Evolutionary conservation across 225 moss, liverwort and hornwort species (phyloP), one percentile per base, ranked within the genome.

Genomic region (Bryum argenteum): DNA sequence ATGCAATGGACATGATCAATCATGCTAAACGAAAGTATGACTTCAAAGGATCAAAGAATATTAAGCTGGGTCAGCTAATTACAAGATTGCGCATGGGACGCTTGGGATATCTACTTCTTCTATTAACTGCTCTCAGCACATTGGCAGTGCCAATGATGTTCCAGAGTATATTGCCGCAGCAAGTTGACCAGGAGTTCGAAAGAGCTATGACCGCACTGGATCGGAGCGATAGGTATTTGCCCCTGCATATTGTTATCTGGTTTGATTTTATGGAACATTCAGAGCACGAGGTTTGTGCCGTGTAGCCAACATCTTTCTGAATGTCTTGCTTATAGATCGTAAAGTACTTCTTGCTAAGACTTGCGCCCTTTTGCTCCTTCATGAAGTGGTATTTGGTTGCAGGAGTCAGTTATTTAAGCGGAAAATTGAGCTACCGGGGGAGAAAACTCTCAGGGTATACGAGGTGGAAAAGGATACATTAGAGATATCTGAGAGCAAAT

Each of bases 91-190:
- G 77, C 26, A 11, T 52, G 23, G 41, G 70, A 39, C 74, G 74
- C 38, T 33, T 69, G 63, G 72, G 62, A 41, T 62, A 45, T 54
- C 11, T 65, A 11, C 16, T 79, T 16, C 17, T 79, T 1, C 14
- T 71, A 8, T 57, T 82, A 28, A 54, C 72, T 47, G 52, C 69
- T 54, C 52, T 83, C 11, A 68, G 72, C 68, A 68, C 72, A 14
- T 68, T 79, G 79, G 72, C 72, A 17, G 53, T 82, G 18, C 78
- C 78, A 70, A 54, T 76, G 47, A 33, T 83, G 58, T 79, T 69
- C 8, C 66, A 72, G 21, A 26, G 47, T 68, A 21, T 71, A 50
- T 72, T 76, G 26, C 68, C 67, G 33, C 66, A 71, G 13, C 72
- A 60, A 16, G 11, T 59, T 11, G 44, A 79, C 5, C 45, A 44